Evolutionary conservation across 169 alveolate species (phyloP).

Genomic region (Cyclospora cayetanensis): DNA sequence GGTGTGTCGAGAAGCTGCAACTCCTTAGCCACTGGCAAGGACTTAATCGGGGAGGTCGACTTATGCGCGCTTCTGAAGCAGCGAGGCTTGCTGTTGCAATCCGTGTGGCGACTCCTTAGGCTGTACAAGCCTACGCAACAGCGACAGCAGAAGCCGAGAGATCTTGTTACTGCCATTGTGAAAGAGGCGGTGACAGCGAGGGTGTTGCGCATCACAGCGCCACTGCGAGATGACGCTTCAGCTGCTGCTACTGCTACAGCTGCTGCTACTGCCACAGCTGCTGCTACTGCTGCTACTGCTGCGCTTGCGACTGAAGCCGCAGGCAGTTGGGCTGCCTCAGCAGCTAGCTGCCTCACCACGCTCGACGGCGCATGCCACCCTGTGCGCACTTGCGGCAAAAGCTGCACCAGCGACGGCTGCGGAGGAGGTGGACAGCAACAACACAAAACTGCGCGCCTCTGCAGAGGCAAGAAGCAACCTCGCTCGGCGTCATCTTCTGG

Average conservation of each 20-base stretch:
- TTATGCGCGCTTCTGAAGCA: constrained; percentile 13
- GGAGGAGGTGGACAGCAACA: not conserved
- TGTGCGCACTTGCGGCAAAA: constrained; percentile 35
- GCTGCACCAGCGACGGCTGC: constrained; percentile 26
- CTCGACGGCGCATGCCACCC: not conserved
- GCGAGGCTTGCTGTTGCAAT: constrained; percentile 24
- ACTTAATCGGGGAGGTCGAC: too few species aligned
- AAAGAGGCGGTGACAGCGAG: not conserved
- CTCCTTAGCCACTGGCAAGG: too few species aligned
- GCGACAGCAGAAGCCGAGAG: constrained; percentile 46
- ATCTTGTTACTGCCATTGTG: not conserved
- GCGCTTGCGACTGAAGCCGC: not conserved
- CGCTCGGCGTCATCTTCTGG: not conserved
- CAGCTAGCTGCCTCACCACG: not conserved
- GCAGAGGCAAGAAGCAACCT: not conserved
- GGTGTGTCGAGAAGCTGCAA: too few species aligned
- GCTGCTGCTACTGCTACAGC: not conserved
- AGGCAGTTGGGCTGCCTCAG: not conserved
- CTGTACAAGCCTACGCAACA: constrained; percentile 46
- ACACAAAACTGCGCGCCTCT: not conserved
- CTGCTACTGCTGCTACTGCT: not conserved
- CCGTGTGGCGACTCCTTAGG: constrained; percentile 34
- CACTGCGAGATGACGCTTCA: not conserved
- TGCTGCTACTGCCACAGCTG: not conserved
- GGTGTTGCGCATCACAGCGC: not conserved